Evolutionary conservation across 1,284 basidiomycete genomes (phyloP).

Genomic region (Mycosarcoma maydis): DNA sequence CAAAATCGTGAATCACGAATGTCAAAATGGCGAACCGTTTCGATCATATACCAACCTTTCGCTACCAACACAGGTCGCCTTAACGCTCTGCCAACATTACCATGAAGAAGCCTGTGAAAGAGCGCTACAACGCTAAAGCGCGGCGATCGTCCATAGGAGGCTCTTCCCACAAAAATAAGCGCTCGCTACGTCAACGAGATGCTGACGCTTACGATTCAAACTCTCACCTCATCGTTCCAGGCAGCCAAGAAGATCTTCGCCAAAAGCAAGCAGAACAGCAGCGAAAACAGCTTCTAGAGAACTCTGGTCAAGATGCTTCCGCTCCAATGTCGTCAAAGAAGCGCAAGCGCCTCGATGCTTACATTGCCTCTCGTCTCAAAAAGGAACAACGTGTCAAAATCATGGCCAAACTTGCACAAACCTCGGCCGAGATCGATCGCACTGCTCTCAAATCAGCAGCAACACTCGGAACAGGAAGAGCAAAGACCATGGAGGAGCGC

Average conservation of each 20-base stretch:
- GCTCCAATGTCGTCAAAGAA: slow-evolving; percentile 64
- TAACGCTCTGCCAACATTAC: too few relatives aligned
- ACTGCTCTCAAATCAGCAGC: slow-evolving; percentile 59
- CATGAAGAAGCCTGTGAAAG: slow-evolving; percentile 50
- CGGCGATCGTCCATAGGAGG: slow-evolving; percentile 59
- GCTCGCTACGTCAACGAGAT: slow-evolving; percentile 43
- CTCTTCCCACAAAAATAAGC: slow-evolving; percentile 63
- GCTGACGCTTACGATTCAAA: slow-evolving; percentile 53
- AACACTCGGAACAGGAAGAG: slow-evolving; percentile 62
- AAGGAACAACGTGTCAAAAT: slow-evolving; percentile 64
- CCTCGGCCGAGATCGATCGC: slow-evolving; percentile 59
- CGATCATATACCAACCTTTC: too few relatives aligned
- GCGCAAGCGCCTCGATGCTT: slow-evolving; percentile 66
- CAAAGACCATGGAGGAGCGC: slow-evolving; percentile 53
- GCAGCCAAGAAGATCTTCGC: slow-evolving; percentile 40
- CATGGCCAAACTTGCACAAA: slow-evolving; percentile 60
- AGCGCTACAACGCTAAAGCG: slow-evolving; percentile 65
- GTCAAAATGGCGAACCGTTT: too few relatives aligned
- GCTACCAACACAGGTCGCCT: neutral
- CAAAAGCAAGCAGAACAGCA: slow-evolving; percentile 46
- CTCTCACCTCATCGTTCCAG: slow-evolving; percentile 56
- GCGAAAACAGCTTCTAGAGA: slow-evolving; percentile 40
- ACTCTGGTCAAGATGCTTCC: slow-evolving; percentile 46
- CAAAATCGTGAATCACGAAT: too few relatives aligned
- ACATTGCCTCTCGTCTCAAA: slow-evolving; percentile 65